These are phyloP conservation scores for Sphaerulina vaccinii DNA, from an alignment of 2,329 filamentous ascomycete species.

Conservation along the genomic window DNA sequence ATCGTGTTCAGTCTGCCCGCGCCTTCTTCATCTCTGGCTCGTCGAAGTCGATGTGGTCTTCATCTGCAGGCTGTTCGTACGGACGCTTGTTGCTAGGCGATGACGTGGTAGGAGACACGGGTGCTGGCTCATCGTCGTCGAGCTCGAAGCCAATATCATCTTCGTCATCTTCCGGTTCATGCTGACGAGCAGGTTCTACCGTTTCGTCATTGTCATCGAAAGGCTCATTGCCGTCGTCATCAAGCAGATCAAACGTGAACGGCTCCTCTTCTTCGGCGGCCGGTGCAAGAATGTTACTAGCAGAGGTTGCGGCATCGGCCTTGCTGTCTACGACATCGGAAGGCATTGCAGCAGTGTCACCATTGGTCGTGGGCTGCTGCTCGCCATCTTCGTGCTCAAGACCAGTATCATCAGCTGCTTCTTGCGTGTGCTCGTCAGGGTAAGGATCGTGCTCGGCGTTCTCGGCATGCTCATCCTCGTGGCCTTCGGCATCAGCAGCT, in stretches of 20 bases:
- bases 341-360: constrained; percentile 18
- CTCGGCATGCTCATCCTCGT: constrained; percentile 10
- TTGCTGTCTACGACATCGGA: constrained; percentile 14
- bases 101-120: constrained; percentile 6
- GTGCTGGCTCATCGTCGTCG: constrained; percentile 26
- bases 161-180: constrained; percentile 12
- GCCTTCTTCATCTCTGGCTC: constrained; percentile 32
- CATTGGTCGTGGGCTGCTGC: constrained; percentile 1
- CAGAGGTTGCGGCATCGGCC: constrained; percentile 3
- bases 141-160: constrained; percentile 32
- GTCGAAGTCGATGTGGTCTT: constrained; percentile 27
- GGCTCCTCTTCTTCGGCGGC: constrained; percentile 24
- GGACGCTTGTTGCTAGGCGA: constrained; percentile 35
- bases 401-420: constrained; percentile 12
- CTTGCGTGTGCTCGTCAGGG: constrained; percentile 16
- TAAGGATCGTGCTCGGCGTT: constrained; percentile 6
- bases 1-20: constrained; percentile 14
- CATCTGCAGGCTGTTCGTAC: constrained; percentile 31
- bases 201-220: constrained; percentile 17
- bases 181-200: constrained; percentile 7
- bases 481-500: constrained; percentile 1
- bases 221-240: constrained; percentile 24
- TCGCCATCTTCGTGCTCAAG: constrained; percentile 11
- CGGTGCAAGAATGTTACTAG: background rate
- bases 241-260: constrained; percentile 23